Base-by-base conservation (phyloP, 495 filamentous ascomycete genomes). In the Hypoxylon trugodes region DNA sequence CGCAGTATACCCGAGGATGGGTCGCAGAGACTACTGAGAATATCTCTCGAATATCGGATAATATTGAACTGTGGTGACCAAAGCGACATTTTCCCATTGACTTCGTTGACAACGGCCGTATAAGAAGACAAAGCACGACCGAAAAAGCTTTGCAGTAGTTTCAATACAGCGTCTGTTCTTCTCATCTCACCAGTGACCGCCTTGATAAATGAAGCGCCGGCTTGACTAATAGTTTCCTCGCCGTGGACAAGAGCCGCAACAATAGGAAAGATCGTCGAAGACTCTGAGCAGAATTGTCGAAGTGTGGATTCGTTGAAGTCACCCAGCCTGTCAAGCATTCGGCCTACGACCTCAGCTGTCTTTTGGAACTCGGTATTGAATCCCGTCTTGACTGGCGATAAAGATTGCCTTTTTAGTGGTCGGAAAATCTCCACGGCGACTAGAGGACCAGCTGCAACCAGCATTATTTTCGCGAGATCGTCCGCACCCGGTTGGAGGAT, bases 1-100 rank as follows among this genome's bases (percentile, higher is more conserved):
- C 92, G 82, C 24, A 98, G 82, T 46, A 96, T 81, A 51, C 95
- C 96, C 51, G 86, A 84, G 41, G 90, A 86, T 4, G 85, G 84
- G 59, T 96, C 90, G 81, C 91, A 95, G 24, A 98, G 86, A 61
- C 89, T 84, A 60, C 90, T 86, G 28, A 98, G 77, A 25, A 96
- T 82, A 63, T 93, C 90, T 21, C 85, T 85, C 52, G 70, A 70
- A 37, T 70, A 73, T 10, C 64, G 70, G 33, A 73, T 64, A 21
- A 73, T 66, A 32, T 70, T 70, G 33, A 62, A 55, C 16, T 73
- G 70, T 7, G 64, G 65, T 6, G 70, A 70, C 70, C 70, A 73
- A 9, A 70, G 69, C 16, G 87, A 74, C 32, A 81, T 81, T 41
- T 83, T 83, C 59, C 87, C 77, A 10, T 84, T 86, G 5, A 86